phyloP scores from a whole-genome alignment of 2,329 filamentous ascomycete genomes.

The Clarireedia hainanense region DNA sequence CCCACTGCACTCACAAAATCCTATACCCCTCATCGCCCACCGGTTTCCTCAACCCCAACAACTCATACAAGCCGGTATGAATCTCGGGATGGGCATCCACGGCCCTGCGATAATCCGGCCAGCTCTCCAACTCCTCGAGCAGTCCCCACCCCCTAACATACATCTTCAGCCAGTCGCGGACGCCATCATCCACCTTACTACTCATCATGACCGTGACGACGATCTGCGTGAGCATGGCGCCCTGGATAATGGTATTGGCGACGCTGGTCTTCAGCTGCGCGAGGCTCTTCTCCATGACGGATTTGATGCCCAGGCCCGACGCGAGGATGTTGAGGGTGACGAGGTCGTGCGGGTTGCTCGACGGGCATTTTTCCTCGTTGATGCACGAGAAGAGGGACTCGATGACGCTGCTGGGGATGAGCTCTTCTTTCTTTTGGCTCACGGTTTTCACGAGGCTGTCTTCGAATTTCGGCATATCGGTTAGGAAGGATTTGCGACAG shows the following conservation, averaged over 20 bases:
- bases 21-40: conserved; percentile 10
- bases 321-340: conserved; percentile 22
- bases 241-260: neutral
- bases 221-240: conserved; percentile 11
- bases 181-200: conserved; percentile 18
- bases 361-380: conserved; percentile 18
- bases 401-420: conserved; percentile 19
- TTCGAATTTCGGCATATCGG: conserved; percentile 23
- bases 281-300: conserved; percentile 14
- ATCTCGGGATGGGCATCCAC: conserved; percentile 12
- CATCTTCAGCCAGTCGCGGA: conserved; percentile 20
- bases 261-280: conserved; percentile 15
- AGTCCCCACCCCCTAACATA: conserved; percentile 6
- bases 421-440: conserved; percentile 21
- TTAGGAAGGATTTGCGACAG: conserved; percentile 20
- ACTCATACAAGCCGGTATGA: conserved; percentile 7
- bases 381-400: conserved; percentile 22
- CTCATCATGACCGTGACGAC: conserved; percentile 14
- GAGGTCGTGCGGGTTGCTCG: conserved; percentile 18
- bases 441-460: conserved; percentile 19
- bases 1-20: conserved; percentile 7
- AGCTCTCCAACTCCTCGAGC: neutral
- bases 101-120: neutral
- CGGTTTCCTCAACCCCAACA: conserved; percentile 11
- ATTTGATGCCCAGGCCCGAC: conserved; percentile 15